Conservation (phyloP, 345 rosid species). For the Ailanthus altissimus region DNA sequence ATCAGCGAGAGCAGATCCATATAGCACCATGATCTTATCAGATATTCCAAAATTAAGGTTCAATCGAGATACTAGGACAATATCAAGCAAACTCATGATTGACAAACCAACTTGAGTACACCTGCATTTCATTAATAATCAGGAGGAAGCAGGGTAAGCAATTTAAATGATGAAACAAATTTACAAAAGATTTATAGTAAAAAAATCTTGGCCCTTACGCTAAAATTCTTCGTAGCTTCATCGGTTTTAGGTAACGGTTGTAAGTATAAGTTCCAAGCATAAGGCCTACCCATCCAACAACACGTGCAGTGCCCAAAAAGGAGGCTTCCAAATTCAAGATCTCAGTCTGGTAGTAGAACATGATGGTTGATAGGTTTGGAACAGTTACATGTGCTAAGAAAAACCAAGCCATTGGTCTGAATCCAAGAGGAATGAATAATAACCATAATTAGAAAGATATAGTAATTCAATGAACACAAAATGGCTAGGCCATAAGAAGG, state of each 20-base stretch:
- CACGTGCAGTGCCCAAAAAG: constrained; percentile 83
- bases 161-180: neutral
- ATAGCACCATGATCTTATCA: constrained; percentile 83
- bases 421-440: constrained; percentile 24
- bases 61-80: constrained; percentile 64
- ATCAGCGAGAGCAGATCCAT: constrained; percentile 88
- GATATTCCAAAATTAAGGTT: constrained; percentile 64
- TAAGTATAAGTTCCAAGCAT: constrained; percentile 84
- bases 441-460: constrained; percentile 27
- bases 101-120: constrained; percentile 77
- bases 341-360: constrained; percentile 98
- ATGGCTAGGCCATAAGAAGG: neutral
- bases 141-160: constrained; percentile 16
- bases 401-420: constrained; percentile 98
- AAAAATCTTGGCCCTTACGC: constrained; percentile 46
- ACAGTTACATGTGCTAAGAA: constrained; percentile 82
- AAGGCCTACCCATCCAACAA: constrained; percentile 92
- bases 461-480: constrained; percentile 3
- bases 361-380: constrained; percentile 89
- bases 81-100: constrained; percentile 60
- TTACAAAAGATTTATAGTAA: constrained; percentile 5
- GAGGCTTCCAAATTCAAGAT: constrained; percentile 81
- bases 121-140: constrained; percentile 49
- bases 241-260: constrained; percentile 65
- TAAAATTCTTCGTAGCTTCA: constrained; percentile 81